Percentiles rank a stretch among this genome's conserved stretches.
These are phyloP conservation scores for Komagataella pseudopastoris DNA, from an alignment of 805 yeast species.

Conservation along the genomic window DNA sequence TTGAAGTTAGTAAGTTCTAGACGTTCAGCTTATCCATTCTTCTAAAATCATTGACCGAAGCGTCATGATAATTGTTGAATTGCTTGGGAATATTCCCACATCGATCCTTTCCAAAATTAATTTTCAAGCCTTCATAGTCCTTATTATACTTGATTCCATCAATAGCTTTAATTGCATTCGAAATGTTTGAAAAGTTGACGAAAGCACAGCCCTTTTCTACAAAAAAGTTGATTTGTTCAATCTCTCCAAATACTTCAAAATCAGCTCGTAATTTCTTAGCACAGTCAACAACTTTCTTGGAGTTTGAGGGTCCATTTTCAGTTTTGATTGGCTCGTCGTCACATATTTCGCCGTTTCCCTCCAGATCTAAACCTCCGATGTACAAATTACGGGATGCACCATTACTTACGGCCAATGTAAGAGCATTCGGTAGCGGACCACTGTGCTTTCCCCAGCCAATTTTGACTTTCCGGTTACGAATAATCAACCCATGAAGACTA, in stretches of 20 bases:
- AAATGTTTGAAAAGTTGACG: slow-evolving; percentile 82
- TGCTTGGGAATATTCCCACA: slow-evolving; percentile 92
- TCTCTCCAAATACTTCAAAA: slow-evolving; percentile 79
- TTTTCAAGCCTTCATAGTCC: slow-evolving; percentile 58
- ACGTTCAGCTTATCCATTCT: neutral
- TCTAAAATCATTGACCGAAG: neutral
- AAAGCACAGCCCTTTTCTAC: slow-evolving; percentile 82
- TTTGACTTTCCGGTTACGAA: slow-evolving; percentile 75
- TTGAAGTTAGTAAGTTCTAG: neutral
- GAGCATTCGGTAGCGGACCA: slow-evolving; percentile 79
- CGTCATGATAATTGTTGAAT: slow-evolving; percentile 14
- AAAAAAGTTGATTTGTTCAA: slow-evolving; percentile 85
- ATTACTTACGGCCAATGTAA: slow-evolving; percentile 78
- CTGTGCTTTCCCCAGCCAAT: slow-evolving; percentile 98
- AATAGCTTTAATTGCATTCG: slow-evolving; percentile 83
- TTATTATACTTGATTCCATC: slow-evolving; percentile 75
- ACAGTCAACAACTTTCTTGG: neutral
- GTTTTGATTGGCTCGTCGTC: neutral
- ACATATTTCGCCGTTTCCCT: slow-evolving; percentile 9
- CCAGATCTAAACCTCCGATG: slow-evolving; percentile 42
- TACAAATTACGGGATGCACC: slow-evolving; percentile 94
- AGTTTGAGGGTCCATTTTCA: neutral
- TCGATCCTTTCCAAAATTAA: slow-evolving; percentile 88
- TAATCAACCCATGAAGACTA: slow-evolving; percentile 75
- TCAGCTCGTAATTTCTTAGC: slow-evolving; percentile 44